Evolutionary conservation across 163 green algal species (phyloP).

Genomic region (Chlamydomonas reinhardtii): DNA sequence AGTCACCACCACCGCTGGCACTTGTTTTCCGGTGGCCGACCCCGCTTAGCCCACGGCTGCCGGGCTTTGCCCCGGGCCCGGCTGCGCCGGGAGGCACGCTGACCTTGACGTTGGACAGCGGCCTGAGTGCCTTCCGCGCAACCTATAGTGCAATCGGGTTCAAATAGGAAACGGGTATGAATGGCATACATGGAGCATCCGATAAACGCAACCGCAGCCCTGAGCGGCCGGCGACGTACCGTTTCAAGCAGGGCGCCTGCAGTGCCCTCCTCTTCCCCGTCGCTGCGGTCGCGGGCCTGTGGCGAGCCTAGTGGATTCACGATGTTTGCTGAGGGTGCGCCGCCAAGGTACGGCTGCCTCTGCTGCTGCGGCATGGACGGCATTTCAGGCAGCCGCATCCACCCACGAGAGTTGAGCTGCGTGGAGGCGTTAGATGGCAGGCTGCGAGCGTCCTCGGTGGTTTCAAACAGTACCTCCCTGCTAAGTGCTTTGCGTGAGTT

Average conservation of each 20-base stretch:
- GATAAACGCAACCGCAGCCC: too few relatives aligned
- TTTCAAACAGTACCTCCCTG: not conserved
- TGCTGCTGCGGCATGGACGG: not conserved
- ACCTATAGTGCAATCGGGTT: not conserved
- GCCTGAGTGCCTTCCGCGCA: not conserved
- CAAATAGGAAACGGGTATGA: too few relatives aligned
- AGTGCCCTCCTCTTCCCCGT: not conserved
- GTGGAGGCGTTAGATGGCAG: not conserved
- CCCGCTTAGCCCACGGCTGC: not conserved
- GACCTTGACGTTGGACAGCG: not conserved
- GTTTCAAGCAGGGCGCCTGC: conserved; percentile 12
- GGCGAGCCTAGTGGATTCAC: too few relatives aligned
- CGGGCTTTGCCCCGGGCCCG: too few relatives aligned
- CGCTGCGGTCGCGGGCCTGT: not conserved
- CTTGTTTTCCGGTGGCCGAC: not conserved
- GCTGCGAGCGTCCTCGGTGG: not conserved
- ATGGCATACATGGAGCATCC: too few relatives aligned
- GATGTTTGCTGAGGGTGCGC: too few relatives aligned
- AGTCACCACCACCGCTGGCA: not conserved
- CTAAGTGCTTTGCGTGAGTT: not conserved
- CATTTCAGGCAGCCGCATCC: not conserved
- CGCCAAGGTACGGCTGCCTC: too few relatives aligned
- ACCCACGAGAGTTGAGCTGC: not conserved
- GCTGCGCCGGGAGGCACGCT: not conserved
- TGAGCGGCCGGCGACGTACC: not conserved